Base-by-base conservation (phyloP, 169 alveolate genomes). In the Amoebophrya sp. region DNA sequence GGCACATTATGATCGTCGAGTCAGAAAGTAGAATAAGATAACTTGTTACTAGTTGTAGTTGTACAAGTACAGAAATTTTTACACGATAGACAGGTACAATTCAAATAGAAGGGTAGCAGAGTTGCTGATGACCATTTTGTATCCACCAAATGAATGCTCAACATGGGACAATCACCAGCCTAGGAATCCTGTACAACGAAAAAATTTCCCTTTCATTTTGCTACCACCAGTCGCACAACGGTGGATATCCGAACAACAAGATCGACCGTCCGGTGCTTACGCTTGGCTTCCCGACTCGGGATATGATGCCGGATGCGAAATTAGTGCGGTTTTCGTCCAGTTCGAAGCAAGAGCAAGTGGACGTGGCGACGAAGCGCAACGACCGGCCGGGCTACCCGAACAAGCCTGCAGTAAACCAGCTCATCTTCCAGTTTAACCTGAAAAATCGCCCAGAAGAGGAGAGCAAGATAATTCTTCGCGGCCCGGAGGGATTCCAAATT, bases 181-280 rank as follows among this genome's bases (percentile, higher is more conserved):
- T n/a, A n/a, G n/a, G n/a, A n/a, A n/a, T n/a, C n/a, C n/a, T n/a
- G n/a, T n/a, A n/a, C n/a, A n/a, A n/a, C n/a, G n/a, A n/a, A n/a
- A n/a, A n/a, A n/a, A n/a, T n/a, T n/a, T n/a, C n/a, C n/a, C n/a
- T n/a, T n/a, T n/a, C n/a, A n/a, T n/a, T n/a, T n/a, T n/a, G n/a
- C 39, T 89, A 89, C 91, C n/a, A 34, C 36, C 41, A 89, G 91
- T 65, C 83, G 36, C 83, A 65, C 33, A 65, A 65, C 83, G 83
- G 83, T 26, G 83, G 83, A 36, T 65, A 65, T 36, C 83, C 83
- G 26, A 65, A 65, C 83, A 65, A 65, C 83, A 65, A 65, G 83
- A 65, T 65, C 33, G 83, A 65, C 83, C 18, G n/a, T 29, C 83
- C 83, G 83, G 83, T 65, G 2, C n/a, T 26, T 6, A 65, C 83